Evolutionary conservation across 306 rosid species (phyloP), one percentile per base, ranked within the genome.

Genomic region (Cicer chorassanicum): DNA sequence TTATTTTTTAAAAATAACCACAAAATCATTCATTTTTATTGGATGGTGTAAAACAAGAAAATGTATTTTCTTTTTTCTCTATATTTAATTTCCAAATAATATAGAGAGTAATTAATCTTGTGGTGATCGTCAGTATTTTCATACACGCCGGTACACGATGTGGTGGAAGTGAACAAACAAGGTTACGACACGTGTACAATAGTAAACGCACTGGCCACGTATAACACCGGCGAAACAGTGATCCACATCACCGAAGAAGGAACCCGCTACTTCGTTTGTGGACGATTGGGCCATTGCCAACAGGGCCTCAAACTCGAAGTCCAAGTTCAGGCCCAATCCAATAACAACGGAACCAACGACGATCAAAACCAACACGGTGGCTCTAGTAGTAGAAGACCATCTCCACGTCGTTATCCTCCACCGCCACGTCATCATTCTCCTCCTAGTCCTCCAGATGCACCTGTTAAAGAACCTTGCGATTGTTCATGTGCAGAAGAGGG

Each of bases 121-220:
- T 29, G 29, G 11, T 75, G 73, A 80, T 69, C 84, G 76, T 77
- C 90, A 92, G 98, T 92, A 73, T 92, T 92, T 79, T 9, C 41
- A 1, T 92, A 92, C 86, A 83, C 90, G 61, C 98, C 96, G 68
- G 57, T 80, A 24, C 87, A 90, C 48, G 98, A 92, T 43, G 91
- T 90, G 56, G 75, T 88, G 70, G 98, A 92, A 55, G 94, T 92
- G 16, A 64, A 75, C 79, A 48, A 76, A 56, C 51, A 19, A 24
- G 96, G 90, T 24, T 90, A 81, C 79, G 64, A 65, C 63, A 68
- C 9, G 67, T 92, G 98, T 70, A 77, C 56, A 13, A 75, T 88
- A 12, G 34, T 78, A 5, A 72, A 81, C 55, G 88, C 96, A n/a
- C 14, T 88, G 2, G 78, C 55, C 11, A 61, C 90, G 2, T 64